Base-by-base conservation (phyloP, 2,329 filamentous ascomycete genomes). In the Paraconiothyrium brasiliense region DNA sequence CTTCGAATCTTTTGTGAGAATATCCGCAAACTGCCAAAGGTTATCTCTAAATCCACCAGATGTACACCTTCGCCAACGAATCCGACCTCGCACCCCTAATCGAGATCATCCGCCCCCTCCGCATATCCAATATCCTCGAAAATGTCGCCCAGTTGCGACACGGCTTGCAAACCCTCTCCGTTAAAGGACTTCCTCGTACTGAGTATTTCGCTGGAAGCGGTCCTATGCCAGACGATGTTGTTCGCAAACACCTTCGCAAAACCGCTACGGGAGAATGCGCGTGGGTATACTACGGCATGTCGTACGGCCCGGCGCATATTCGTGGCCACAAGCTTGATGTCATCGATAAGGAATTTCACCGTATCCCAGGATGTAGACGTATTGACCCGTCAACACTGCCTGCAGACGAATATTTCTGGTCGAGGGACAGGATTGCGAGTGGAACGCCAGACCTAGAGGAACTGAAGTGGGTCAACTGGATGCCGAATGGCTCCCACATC, bases 21-120 rank as follows among this genome's bases (percentile, higher is more conserved):
- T 6, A 7, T n/a, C 11, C 7, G 7, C 9, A 22, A n/a, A 10
- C 24, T n/a, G 7, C 11, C 6, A 4, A 2, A 6, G 27, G 35
- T 20, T 22, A 16, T 22, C 43, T 16, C 35, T 30, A 13, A 57
- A 48, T 5, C 46, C 13, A 16, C 34, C 6, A 67, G 62, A 69
- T 70, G 68, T 69, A 67, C 66, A 84, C 82, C 0, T 80, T 86
- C 44, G 80, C 80, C 0, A 79, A 77, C 30, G 84, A 86, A 46
- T 80, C 83, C 22, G 81, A 85, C 59, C 76, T 86, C 4, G 75
- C 80, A 11, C 76, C 82, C 41, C 74, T 83, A 14, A 78, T 84
- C 54, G 82, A 86, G 50, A 83, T 85, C 44, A 83, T 85, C 62
- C 78, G 84, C 0, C 82, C 82, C 1, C 77, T 84, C 4, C 65